Conservation (phyloP, 2,329 filamentous ascomycete genomes). For the Calonectria ilicicola region DNA sequence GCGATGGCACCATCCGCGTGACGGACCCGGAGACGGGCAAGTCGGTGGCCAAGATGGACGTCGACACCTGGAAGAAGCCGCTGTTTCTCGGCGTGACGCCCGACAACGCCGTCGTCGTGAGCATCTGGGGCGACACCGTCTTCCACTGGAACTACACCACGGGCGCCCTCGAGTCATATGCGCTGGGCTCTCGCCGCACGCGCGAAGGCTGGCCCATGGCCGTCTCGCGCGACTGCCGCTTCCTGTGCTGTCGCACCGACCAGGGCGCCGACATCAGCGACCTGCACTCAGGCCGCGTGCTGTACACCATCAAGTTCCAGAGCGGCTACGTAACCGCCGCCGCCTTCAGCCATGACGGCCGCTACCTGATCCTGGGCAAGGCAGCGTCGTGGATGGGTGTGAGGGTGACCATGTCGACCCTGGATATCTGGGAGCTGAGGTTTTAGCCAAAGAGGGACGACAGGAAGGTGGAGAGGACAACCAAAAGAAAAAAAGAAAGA, state of each 20-base stretch:
- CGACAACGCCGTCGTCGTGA: conserved; percentile 46
- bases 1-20: conserved; percentile 44
- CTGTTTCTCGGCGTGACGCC: conserved; percentile 42
- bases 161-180: conserved; percentile 46
- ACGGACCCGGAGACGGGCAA: conserved; percentile 33
- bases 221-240: conserved; percentile 50
- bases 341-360: conserved; percentile 46
- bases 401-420: conserved; percentile 38
- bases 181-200: conserved; percentile 43
- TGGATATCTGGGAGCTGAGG: conserved; percentile 45
- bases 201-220: conserved; percentile 51
- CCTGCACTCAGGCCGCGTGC: conserved; percentile 46
- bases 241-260: conserved; percentile 50
- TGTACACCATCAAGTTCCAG: conserved; percentile 47
- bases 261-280: conserved; percentile 51
- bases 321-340: conserved; percentile 47
- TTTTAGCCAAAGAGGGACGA: conserved; percentile 33
- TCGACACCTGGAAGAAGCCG: conserved; percentile 44
- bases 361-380: conserved; percentile 46
- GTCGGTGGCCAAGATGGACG: conserved; percentile 44
- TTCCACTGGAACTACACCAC: conserved; percentile 48
- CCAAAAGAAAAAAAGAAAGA: not conserved
- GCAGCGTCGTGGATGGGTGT: conserved; percentile 38
- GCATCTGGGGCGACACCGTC: conserved; percentile 50
- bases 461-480: not conserved